Base-by-base conservation (phyloP, 306 rosid species). In the Cicer judaicum region DNA sequence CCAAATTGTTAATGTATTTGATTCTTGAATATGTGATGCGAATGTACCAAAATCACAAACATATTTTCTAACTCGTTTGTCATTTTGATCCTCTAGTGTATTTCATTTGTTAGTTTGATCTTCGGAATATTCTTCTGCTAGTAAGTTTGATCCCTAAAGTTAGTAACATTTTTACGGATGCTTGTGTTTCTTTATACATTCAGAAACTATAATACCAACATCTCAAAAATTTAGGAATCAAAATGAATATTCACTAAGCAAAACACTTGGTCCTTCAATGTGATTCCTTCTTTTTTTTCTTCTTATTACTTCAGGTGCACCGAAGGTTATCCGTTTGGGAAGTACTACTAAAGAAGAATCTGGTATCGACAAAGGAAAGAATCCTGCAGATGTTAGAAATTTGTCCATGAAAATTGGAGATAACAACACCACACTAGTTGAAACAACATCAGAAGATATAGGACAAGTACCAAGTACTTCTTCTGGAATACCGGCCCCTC, bases 251-350 rank as follows among this genome's bases (percentile, higher is more conserved):
- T 29, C 18, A 42, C 46, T 42, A 42, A 8, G 36, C 36, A 42
- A 8, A 42, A 49, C 44, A 71, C 68, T 40, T 14, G 61, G 16
- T 69, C 70, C 65, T 82, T 78, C 70, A 55, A 54, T 74, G 34
- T 59, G 50, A 49, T 54, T 21, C 36, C 3, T 63, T 50, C 5
- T 43, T 59, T 68, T 7, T 42, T 42, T 68, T 49, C 66, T 54
- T 55, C 3, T 21, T 55, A 7, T 59, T 43, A 16, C 75, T 77
- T 49, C 89, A 81, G 85, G 89, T 66, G 70, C 94, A 64, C 87
- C 43, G 68, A 84, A 82, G 80, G 81, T 92, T 54, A 70, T 60
- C 47, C 81, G 79, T 56, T 41, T 79, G 77, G 89, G 84, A 77
- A 78, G 61, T 53, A 34, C 82, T 48, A 43, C 54, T 66, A 75